Base-by-base conservation (phyloP, 495 filamentous ascomycete species). In the Neurospora sp. region DNA sequence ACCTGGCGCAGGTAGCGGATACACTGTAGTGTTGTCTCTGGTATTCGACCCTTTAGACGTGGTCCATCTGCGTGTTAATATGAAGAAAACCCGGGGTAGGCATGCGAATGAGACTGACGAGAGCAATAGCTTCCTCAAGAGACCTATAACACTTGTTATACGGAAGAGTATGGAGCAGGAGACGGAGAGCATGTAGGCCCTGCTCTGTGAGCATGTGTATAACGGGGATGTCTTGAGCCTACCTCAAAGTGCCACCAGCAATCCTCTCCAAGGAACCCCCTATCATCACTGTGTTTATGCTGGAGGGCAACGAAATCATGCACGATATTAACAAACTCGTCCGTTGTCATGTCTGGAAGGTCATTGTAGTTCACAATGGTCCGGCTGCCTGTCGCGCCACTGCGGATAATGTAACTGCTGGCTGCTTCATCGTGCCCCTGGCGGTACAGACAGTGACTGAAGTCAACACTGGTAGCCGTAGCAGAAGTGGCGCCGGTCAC, bases 171-270 rank as follows among this genome's bases (percentile, higher is more conserved):
- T 3, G 53, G 31, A 65, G 27, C 27, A 65, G 53, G 53, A 59
- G 47, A 65, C 53, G 27, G 14, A 65, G 14, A 35, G 53, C 53
- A 16, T 31, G 22, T 16, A 35, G 12, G 22, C 53, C 14, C 5
- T 61, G 22, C 53, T 14, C 10, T 31, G 53, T 16, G 53, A 35
- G 0, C 22, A 68, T 38, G 70, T 38, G 40, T 41, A 39, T n/a
- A 42, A 42, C 14, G 14, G 16, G 35, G 39, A 8, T 59, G 42
- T 31, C 27, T 65, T 65, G 27, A 39, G 39, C 85, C 68, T 80
- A 90, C 90, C 85, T 93, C 91, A 75, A 93, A 93, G 83, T 93
- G 91, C 82, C 87, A 92, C 89, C 89, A 92, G n/a, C 77, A 78
- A n/a, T 77, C 74, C 3, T 73, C 44, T 5, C 73, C 68, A 38